Percentiles rank a stretch among this genome's conserved stretches.
Evolutionary conservation across 1,284 basidiomycete genomes (phyloP).

Genomic region (Entoloma clypeatum): DNA sequence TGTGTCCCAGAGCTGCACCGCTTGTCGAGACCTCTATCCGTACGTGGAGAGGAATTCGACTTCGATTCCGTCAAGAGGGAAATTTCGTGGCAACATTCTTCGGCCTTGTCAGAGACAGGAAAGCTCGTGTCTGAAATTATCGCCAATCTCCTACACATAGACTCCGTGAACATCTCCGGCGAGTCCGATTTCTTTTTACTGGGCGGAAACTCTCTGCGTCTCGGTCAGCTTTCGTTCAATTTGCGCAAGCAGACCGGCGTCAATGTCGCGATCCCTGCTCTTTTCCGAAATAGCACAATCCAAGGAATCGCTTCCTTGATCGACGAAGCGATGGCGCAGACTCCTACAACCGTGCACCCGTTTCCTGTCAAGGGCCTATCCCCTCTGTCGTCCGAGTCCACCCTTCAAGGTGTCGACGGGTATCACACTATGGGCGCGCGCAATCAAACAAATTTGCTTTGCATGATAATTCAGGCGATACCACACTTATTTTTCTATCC

Average conservation of each 20-base stretch:
- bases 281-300: constrained; percentile 42
- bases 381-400: no score
- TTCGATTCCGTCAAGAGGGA: constrained; percentile 35
- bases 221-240: constrained; percentile 40
- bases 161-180: constrained; percentile 31
- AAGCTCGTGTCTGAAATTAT: constrained; percentile 38
- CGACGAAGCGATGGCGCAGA: constrained; percentile 23
- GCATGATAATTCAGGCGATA: constrained; percentile 38
- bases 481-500: constrained; percentile 42
- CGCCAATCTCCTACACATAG: constrained; percentile 35
- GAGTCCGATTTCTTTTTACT: constrained; percentile 45
- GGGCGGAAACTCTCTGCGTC: constrained; percentile 43
- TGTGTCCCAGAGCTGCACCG: constrained; percentile 35
- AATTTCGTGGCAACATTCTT: constrained; percentile 25
- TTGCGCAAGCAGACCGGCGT: constrained; percentile 39
- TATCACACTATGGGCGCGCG: constrained; percentile 15
- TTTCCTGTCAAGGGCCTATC: no score
- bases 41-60: constrained; percentile 27
- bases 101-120: constrained; percentile 32
- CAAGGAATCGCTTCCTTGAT: constrained; percentile 38
- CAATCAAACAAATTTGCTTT: constrained; percentile 35
- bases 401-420: neutral
- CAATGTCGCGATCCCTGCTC: constrained; percentile 33
- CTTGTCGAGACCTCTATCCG: constrained; percentile 23
- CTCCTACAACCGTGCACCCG: neutral